phyloP scores from a whole-genome alignment of 2,329 filamentous ascomycete genomes.

The Paraphoma chrysanthemicola region DNA sequence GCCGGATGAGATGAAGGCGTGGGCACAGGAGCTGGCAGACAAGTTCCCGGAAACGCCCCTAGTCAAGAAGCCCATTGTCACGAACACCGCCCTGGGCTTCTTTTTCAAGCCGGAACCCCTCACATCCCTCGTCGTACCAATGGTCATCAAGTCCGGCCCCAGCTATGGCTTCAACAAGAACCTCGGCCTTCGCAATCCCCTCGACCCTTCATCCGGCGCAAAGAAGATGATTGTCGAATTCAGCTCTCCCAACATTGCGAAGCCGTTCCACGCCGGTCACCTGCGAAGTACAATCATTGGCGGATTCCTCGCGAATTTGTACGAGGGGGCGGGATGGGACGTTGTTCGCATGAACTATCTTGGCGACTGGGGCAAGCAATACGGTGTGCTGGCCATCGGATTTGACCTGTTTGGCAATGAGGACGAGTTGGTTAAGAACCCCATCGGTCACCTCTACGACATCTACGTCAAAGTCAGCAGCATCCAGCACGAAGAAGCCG shows the following conservation, averaged over 20 bases:
- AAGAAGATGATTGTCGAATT: constrained; percentile 81
- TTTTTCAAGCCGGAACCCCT: constrained; percentile 78
- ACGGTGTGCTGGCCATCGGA: constrained; percentile 73
- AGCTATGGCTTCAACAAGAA: constrained; percentile 70
- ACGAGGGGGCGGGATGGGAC: constrained; percentile 73
- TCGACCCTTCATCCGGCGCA: constrained; percentile 64
- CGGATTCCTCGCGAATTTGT: constrained; percentile 73
- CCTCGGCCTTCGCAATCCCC: constrained; percentile 66
- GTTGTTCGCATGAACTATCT: constrained; percentile 77
- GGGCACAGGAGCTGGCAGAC: constrained; percentile 62
- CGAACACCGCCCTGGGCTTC: constrained; percentile 77
- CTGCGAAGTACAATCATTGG: constrained; percentile 79
- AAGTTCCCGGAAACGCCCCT: constrained; percentile 77
- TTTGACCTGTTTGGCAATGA: constrained; percentile 79
- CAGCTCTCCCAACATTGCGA: constrained; percentile 85
- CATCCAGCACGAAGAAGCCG: constrained; percentile 69
- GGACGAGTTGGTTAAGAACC: constrained; percentile 72
- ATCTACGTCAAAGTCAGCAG: constrained; percentile 80
- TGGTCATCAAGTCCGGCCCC: constrained; percentile 67
- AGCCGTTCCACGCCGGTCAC: constrained; percentile 79
- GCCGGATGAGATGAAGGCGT: constrained; percentile 64
- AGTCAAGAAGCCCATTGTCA: constrained; percentile 71
- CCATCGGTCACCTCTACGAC: constrained; percentile 82
- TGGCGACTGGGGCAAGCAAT: constrained; percentile 81
- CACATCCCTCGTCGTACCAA: constrained; percentile 70